Conservation (phyloP, 2,329 filamentous ascomycete genomes). For the Samsoniella hepiali region DNA sequence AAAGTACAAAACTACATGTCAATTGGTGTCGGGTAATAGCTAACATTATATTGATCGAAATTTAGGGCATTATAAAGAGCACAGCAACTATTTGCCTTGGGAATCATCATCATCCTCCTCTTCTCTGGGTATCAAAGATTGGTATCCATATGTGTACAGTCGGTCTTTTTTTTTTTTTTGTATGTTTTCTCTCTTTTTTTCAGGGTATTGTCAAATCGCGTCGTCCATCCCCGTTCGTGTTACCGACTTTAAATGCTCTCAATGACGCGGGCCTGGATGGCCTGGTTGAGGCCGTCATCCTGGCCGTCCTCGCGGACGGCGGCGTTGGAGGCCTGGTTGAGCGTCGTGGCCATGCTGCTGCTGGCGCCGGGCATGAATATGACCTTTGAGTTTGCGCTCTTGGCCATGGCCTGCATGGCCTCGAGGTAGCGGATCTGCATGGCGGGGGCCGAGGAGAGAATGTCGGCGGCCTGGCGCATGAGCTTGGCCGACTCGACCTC, state of each 20-base stretch:
- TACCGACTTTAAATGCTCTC: constrained; percentile 71
- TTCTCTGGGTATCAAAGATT: constrained; percentile 18
- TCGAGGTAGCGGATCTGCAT: constrained; percentile 99
- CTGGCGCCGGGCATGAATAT: constrained; percentile 68
- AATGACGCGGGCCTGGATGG: constrained; percentile 76
- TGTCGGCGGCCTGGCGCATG: constrained; percentile 90
- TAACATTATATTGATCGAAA: not conserved
- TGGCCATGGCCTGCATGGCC: constrained; percentile 98
- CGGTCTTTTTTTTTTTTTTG: not conserved
- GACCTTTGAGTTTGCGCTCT: constrained; percentile 83
- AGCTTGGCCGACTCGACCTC: constrained; percentile 96
- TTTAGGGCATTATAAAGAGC: too few relatives aligned
- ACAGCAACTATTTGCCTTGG: not conserved
- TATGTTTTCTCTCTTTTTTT: not conserved
- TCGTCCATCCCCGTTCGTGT: not conserved
- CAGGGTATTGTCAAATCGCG: not conserved
- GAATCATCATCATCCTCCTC: constrained; percentile 7
- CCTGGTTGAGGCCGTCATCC: constrained; percentile 60
- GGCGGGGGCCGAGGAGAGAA: constrained; percentile 83
- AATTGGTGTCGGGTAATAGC: too few relatives aligned
- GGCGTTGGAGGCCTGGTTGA: constrained; percentile 41
- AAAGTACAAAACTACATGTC: not conserved
- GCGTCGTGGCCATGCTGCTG: constrained; percentile 46
- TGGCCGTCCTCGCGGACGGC: constrained; percentile 40
- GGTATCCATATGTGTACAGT: constrained; percentile 17